Conservation (phyloP, 495 filamentous ascomycete species). For the Penicillium daleae region DNA sequence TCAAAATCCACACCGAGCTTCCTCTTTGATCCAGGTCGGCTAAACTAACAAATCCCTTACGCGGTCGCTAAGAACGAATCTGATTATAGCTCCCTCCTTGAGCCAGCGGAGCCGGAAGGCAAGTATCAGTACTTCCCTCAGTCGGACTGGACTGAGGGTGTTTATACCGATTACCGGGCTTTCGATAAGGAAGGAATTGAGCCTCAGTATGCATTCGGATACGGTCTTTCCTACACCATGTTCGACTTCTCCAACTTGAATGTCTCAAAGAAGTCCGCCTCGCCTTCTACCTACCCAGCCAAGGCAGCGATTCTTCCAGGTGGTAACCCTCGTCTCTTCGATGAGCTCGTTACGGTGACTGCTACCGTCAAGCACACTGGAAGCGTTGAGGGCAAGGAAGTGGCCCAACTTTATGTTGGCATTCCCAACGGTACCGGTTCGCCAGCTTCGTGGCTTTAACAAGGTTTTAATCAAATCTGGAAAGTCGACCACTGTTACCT, state of each 20-base stretch:
- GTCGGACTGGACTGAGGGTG: slow-evolving; percentile 63
- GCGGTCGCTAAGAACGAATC: slow-evolving; percentile 73
- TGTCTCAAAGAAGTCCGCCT: not conserved
- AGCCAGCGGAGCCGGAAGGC: slow-evolving; percentile 50
- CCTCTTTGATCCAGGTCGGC: slow-evolving; percentile 73
- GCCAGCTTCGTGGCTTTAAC: not conserved
- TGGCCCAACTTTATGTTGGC: not conserved
- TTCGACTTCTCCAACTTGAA: not conserved
- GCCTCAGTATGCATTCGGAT: not conserved
- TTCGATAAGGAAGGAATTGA: slow-evolving; percentile 39
- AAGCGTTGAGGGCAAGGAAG: not conserved
- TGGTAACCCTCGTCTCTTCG: not conserved
- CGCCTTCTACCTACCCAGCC: not conserved
- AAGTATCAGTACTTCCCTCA: slow-evolving; percentile 66
- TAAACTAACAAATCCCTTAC: slow-evolving; percentile 69
- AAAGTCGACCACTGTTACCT: not conserved
- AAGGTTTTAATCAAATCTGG: not conserved
- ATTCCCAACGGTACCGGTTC: not conserved
- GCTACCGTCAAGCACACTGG: not conserved
- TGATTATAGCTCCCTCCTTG: slow-evolving; percentile 60
- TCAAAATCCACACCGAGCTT: slow-evolving; percentile 71
- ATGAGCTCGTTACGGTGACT: not conserved
- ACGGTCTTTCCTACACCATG: not conserved
- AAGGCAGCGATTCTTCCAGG: not conserved
- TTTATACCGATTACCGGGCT: slow-evolving; percentile 71